Evolutionary conservation across 2,329 filamentous ascomycete species (phyloP).

Genomic region (Penicillium sp.): DNA sequence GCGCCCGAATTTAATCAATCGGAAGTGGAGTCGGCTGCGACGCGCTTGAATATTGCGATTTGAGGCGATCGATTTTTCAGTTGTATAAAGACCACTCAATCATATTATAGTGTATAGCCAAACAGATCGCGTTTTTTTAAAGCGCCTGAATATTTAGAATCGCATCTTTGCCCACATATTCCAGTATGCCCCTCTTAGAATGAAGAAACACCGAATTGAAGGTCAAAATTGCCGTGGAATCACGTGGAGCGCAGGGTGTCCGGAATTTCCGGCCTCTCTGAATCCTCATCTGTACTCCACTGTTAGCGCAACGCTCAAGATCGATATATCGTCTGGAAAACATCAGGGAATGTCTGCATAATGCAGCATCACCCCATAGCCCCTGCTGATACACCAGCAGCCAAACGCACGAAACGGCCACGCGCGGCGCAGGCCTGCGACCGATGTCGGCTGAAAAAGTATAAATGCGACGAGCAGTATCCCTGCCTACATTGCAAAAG

Average conservation of each 20-base stretch:
- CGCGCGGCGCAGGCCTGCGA: constrained; percentile 52
- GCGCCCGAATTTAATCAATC: constrained; percentile 26
- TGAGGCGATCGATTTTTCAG: background rate
- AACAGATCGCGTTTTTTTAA: background rate
- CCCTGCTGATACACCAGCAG: constrained; percentile 16
- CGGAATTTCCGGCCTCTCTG: constrained; percentile 23
- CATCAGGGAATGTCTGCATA: constrained; percentile 19
- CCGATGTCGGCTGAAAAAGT: constrained; percentile 51
- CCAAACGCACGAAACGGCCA: constrained; percentile 36
- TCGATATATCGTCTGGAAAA: background rate
- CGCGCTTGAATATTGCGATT: constrained; percentile 22
- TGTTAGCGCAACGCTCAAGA: constrained; percentile 3
- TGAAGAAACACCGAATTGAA: constrained; percentile 4
- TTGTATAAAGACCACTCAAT: constrained; percentile 7
- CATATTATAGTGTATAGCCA: background rate
- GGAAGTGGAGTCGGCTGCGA: constrained; percentile 19
- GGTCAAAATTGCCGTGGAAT: constrained; percentile 3
- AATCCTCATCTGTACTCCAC: constrained; percentile 13
- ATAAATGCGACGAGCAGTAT: constrained; percentile 51
- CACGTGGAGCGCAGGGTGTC: constrained; percentile 15
- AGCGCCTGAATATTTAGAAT: background rate
- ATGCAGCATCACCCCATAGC: constrained; percentile 41
- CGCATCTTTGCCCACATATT: background rate
- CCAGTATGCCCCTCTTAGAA: background rate
- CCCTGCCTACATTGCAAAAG: constrained; percentile 50